Percentiles rank a stretch among this genome's conserved stretches.
Conservation (phyloP, 305 asterid species). For the Fraxinus floribunda region DNA sequence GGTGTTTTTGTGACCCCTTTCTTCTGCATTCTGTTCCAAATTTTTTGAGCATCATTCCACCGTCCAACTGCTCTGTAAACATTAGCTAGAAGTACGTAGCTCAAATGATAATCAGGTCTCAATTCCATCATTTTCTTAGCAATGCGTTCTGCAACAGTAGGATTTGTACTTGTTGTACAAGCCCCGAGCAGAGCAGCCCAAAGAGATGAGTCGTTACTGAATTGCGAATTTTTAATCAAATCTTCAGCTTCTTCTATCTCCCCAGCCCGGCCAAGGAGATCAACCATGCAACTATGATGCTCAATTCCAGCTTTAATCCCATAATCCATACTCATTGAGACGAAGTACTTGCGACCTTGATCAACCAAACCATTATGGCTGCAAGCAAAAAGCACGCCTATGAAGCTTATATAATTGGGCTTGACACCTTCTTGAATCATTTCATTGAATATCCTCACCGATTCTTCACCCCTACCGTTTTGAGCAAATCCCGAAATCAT, state of each 20-base stretch:
- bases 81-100: constrained; percentile 79
- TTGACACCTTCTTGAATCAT: constrained; percentile 56
- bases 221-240: constrained; percentile 49
- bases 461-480: constrained; percentile 79
- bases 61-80: constrained; percentile 73
- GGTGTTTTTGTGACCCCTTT: constrained; percentile 62
- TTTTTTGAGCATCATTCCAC: constrained; percentile 69
- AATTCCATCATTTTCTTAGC: constrained; percentile 68
- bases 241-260: constrained; percentile 77
- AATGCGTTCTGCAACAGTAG: constrained; percentile 56
- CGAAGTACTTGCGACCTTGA: constrained; percentile 58
- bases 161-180: constrained; percentile 59
- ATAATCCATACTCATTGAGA: constrained; percentile 46
- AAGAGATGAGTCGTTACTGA: constrained; percentile 47
- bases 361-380: constrained; percentile 81
- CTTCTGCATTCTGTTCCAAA: constrained; percentile 55
- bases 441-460: constrained; percentile 48
- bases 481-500: constrained; percentile 94
- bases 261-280: constrained; percentile 75
- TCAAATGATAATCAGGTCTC: constrained; percentile 77
- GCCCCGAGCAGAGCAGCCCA: constrained; percentile 87
- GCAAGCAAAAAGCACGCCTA: constrained; percentile 80
- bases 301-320: constrained; percentile 55
- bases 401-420: constrained; percentile 68
- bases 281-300: constrained; percentile 85